Conservation (phyloP, 208 protist genomes). For the Leptomonas seymouri region DNA sequence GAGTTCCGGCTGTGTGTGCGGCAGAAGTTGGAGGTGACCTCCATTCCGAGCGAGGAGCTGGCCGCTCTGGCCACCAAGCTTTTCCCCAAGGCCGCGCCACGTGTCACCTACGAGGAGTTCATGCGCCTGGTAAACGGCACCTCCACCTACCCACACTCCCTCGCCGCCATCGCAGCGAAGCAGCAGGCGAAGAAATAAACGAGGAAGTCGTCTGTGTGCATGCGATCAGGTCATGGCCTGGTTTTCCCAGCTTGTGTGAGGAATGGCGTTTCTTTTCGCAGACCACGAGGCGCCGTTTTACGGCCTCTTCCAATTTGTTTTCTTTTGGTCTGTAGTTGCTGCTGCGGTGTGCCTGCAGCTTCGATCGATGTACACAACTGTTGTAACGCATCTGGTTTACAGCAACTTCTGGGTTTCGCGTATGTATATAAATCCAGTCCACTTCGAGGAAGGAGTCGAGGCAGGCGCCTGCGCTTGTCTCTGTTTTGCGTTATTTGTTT, state of each 20-base stretch:
- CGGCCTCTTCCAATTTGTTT: constrained; percentile 3
- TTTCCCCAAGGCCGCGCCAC: constrained; percentile 61
- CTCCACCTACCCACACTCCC: constrained; percentile 75
- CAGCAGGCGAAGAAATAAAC: constrained; percentile 39
- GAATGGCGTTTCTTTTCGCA: not conserved
- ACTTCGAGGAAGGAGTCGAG: too few species aligned
- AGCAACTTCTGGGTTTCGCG: too few species aligned
- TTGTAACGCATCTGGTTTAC: too few species aligned
- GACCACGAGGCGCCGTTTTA: not conserved
- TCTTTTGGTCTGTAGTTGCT: not conserved
- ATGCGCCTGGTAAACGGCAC: constrained; percentile 88
- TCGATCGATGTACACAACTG: too few species aligned
- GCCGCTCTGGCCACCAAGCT: constrained; percentile 75
- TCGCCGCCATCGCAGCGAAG: constrained; percentile 65
- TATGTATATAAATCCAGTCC: too few species aligned
- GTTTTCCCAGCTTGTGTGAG: not conserved
- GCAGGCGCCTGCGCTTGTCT: too few species aligned
- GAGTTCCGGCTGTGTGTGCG: constrained; percentile 88
- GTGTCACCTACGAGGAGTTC: constrained; percentile 83
- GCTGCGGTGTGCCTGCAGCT: too few species aligned
- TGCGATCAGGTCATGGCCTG: not conserved
- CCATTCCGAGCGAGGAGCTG: constrained; percentile 72
- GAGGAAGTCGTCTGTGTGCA: not conserved
- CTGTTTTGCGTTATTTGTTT: too few species aligned
- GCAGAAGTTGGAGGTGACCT: constrained; percentile 66